Base-by-base conservation (phyloP, 1,284 basidiomycete genomes). In the Trichosporon ovoides region DNA sequence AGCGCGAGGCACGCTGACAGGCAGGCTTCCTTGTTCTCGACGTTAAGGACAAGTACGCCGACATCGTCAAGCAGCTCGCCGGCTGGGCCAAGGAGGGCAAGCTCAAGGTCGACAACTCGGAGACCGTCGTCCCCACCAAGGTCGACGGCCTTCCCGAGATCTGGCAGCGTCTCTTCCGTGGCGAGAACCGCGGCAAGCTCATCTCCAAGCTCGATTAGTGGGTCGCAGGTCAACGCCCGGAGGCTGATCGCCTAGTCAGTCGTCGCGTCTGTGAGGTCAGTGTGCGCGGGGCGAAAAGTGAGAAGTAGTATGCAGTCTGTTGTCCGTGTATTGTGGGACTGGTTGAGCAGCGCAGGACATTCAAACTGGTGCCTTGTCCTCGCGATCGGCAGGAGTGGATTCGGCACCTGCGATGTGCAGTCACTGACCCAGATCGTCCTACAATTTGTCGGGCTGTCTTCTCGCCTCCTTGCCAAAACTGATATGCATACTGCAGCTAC, bases 1-100 rank as follows among this genome's bases (percentile, higher is more conserved):
- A 22, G 14, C 31, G 37, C 18, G 11, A 4, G 12, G 11, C 38
- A n/a, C n/a, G 31, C 59, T 56, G 24, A 37, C 36, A 36, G 20
- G 13, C 49, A 66, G 66, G 79, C 50, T 78, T 79, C 64, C 72
- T 78, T 59, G 66, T 76, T 10, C 60, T 73, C 56, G 77, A 79
- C 66, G 63, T 72, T 56, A 48, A 62, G 12, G 37, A 55, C 37
- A 58, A 63, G 36, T 59, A 59, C 57, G 51, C 37, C 14, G 58
- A 69, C 51, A 66, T 59, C 31, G 48, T 53, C 19, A 19, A 55
- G 31, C 64, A 71, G 38, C 55, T 76, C 6, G 58, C 55, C 12
- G 51, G 60, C 31, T 69, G 66, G 62, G 55, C 71, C 54, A 60
- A 69, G 59, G 62, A 63, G 35, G 73, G 73, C 55, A 74, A 73